A percentile compares a stretch with the other conserved stretches of the same genome.
Evolutionary conservation across 164 flowering plant genomes (phyloP).

Genomic region (Stephania japonica): DNA sequence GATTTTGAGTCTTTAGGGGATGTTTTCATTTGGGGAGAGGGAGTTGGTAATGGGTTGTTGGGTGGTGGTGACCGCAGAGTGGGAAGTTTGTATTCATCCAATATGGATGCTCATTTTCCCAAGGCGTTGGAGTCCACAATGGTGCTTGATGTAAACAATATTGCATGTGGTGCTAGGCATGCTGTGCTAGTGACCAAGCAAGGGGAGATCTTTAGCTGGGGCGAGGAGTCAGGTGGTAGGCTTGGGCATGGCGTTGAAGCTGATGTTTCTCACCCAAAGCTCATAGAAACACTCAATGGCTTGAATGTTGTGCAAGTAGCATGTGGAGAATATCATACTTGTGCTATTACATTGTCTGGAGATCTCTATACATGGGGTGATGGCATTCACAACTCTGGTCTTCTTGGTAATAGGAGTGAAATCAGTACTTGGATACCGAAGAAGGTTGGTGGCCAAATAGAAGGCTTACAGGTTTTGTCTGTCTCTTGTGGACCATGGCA

Average conservation of each 20-base stretch:
- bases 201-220: slow-evolving; percentile 94
- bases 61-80: slow-evolving; percentile 55
- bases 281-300: slow-evolving; percentile 59
- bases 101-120: slow-evolving; percentile 61
- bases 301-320: slow-evolving; percentile 64
- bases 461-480: slow-evolving; percentile 55
- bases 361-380: slow-evolving; percentile 96
- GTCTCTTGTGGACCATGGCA: slow-evolving; percentile 97
- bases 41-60: slow-evolving; percentile 53
- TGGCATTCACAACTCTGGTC: slow-evolving; percentile 52
- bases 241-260: slow-evolving; percentile 85
- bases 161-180: slow-evolving; percentile 84
- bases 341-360: slow-evolving; percentile 78
- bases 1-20: slow-evolving; percentile 82
- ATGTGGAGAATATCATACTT: slow-evolving; percentile 90
- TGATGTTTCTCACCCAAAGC: slow-evolving; percentile 67
- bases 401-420: slow-evolving; percentile 82
- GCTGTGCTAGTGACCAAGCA: slow-evolving; percentile 73
- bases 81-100: slow-evolving; percentile 31
- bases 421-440: slow-evolving; percentile 85
- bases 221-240: slow-evolving; percentile 86
- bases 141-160: slow-evolving; percentile 65
- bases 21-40: slow-evolving; percentile 91
- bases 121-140: slow-evolving; percentile 70
- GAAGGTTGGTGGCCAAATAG: slow-evolving; percentile 57